Percentiles rank a stretch among this genome's conserved stretches.
These are phyloP conservation scores for Aureobasidium pullulans DNA, from an alignment of 2,329 filamentous ascomycete genomes.

Conservation along the genomic window DNA sequence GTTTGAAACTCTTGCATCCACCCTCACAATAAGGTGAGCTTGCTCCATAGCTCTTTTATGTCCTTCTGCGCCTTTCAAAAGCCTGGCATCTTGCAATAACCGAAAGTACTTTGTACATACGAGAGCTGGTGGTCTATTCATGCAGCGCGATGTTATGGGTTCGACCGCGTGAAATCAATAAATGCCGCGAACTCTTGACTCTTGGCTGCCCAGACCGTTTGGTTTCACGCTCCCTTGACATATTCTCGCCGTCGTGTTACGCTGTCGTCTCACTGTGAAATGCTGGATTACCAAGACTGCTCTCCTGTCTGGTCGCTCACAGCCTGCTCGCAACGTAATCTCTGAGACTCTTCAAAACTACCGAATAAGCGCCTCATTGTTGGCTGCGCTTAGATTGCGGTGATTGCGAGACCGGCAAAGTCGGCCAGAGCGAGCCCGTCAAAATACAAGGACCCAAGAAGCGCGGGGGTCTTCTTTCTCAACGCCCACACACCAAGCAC, in stretches of 20 bases:
- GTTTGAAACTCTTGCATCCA: too few species aligned
- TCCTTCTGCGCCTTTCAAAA: too few species aligned
- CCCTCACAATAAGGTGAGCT: too few species aligned
- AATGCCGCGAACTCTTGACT: background rate
- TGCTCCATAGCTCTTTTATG: too few species aligned
- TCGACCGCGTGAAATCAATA: background rate
- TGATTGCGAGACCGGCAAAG: constrained; percentile 5
- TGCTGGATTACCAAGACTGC: background rate
- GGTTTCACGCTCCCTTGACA: constrained; percentile 8
- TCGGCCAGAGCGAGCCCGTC: background rate
- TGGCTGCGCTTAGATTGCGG: constrained; percentile 4
- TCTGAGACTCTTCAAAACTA: background rate
- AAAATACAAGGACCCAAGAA: background rate
- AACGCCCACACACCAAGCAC: background rate
- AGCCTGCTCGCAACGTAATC: background rate
- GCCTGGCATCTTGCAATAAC: background rate
- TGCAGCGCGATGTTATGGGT: background rate
- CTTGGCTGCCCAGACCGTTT: constrained; percentile 7
- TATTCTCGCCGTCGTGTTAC: background rate
- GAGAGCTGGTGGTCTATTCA: background rate
- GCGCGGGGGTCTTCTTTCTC: constrained; percentile 2
- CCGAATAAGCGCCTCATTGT: constrained; percentile 9
- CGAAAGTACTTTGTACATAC: background rate
- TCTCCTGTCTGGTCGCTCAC: background rate
- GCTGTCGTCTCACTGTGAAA: background rate